Conservation (phyloP, 257 asterid genomes). For the Cruciata laevipes region DNA sequence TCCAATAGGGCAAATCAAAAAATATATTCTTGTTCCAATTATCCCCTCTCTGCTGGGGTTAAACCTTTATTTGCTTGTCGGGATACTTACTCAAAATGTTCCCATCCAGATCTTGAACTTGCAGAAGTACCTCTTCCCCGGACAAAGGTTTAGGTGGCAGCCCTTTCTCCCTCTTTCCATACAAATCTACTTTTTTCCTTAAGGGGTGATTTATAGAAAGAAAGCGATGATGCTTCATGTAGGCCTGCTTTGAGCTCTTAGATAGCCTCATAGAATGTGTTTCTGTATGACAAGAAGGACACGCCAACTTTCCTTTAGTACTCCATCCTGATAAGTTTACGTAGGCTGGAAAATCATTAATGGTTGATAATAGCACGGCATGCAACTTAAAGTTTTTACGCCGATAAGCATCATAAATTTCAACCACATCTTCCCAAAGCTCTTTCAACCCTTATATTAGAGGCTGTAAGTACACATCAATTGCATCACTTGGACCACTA, state of each 20-base stretch:
- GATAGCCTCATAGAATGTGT: neutral
- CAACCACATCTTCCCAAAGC: neutral
- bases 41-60: neutral
- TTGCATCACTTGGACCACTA: neutral
- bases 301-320: neutral
- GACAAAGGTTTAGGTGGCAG: neutral
- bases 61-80: no score
- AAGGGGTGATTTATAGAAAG: neutral
- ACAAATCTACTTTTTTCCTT: neutral
- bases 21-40: slow-evolving; percentile 15
- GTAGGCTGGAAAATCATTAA: slow-evolving; percentile 9
- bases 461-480: neutral
- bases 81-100: neutral
- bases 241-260: neutral
- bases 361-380: neutral
- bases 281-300: neutral
- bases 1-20: slow-evolving; percentile 18
- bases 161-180: neutral
- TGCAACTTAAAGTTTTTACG: neutral
- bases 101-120: neutral
- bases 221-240: neutral
- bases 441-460: neutral
- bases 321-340: neutral
- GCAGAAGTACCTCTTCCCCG: neutral
- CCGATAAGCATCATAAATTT: neutral